Evolutionary conservation across 257 asterid species (phyloP), one percentile per base, ranked within the genome.

Genomic region (Gardenia jasminoides): DNA sequence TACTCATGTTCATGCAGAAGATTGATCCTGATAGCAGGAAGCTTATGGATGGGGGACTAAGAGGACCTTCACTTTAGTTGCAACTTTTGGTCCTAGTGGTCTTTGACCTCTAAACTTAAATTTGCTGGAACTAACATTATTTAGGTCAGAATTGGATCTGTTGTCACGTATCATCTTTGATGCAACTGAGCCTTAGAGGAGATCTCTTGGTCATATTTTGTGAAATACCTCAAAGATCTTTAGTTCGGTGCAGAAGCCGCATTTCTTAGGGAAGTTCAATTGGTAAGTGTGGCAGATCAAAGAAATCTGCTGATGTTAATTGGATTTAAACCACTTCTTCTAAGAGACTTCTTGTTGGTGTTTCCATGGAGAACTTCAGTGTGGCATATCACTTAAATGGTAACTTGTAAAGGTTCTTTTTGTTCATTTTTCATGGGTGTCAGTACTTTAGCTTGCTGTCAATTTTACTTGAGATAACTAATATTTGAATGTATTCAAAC

Each of bases 221-320:
- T 91, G 44, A 94, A 94, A 79, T 92, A 97, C 41, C 91, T 94
- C 48, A 88, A 82, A 77, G 93, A 91, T 88, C 88, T 90, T 50
- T 85, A 85, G 91, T 78, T 94, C 93, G 97, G 97, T 65, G 98
- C 97, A 47, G 98, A 89, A 84, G 97, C 92, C 19, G 97, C 98
- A 8, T 94, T 94, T 81, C 81, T 90, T 5, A 80, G 97, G 73
- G 98, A 94, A 85, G 88, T 94, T 76, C 89, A 90, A 58, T 72
- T 94, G 83, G 92, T 91, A 70, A 94, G 41, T 79, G 92, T 90
- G 66, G 98, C 98, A 10, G 94, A 88, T 47, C 98, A 92, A 86
- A 88, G 86, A 81, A 94, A 94, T 85, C 84, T 94, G 76, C 97
- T 94, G 52, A 90, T 91, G 1, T 79, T 94, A 78, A 89, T 92